A percentile compares a stretch with the other conserved stretches of the same genome.
Conservation (phyloP, 208 protist species). For the Borovskyia barvae region DNA sequence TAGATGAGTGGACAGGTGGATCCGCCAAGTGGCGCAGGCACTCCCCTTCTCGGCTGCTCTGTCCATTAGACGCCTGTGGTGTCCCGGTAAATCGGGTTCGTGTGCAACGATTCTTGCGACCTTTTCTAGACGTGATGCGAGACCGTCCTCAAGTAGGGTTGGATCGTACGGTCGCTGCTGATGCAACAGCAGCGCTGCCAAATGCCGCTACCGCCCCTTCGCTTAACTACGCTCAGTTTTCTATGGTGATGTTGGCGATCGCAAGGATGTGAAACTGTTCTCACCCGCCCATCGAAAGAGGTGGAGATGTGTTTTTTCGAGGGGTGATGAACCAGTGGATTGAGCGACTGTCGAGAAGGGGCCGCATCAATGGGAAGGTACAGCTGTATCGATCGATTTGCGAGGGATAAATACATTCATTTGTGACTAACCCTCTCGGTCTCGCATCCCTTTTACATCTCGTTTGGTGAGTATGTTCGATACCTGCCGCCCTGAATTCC, state of each 20-base stretch:
- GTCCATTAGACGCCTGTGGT: constrained; percentile 71
- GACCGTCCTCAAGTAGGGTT: neutral
- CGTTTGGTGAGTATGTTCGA: too few species aligned
- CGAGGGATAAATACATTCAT: too few species aligned
- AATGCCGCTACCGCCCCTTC: neutral
- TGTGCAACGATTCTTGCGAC: constrained; percentile 23
- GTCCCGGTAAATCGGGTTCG: constrained; percentile 43
- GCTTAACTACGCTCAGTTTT: constrained; percentile 86
- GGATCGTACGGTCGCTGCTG: neutral
- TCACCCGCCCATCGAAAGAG: too few species aligned
- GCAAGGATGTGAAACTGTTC: constrained; percentile 44
- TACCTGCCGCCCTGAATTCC: constrained; percentile 1
- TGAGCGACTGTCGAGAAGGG: too few species aligned
- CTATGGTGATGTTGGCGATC: constrained; percentile 82
- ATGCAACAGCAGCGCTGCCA: neutral
- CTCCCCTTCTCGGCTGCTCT: constrained; percentile 19
- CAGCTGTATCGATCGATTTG: too few species aligned
- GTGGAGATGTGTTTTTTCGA: too few species aligned
- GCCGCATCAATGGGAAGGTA: too few species aligned
- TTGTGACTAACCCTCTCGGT: too few species aligned
- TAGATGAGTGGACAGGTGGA: constrained; percentile 17
- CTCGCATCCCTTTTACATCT: too few species aligned
- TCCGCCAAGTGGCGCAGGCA: constrained; percentile 37
- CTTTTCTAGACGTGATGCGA: constrained; percentile 28
- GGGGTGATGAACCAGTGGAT: too few species aligned